Percentiles rank a stretch among this genome's conserved stretches.
phyloP scores from a whole-genome alignment of 371 early-diverging fungal genomes.

The Mucor racemosus region DNA sequence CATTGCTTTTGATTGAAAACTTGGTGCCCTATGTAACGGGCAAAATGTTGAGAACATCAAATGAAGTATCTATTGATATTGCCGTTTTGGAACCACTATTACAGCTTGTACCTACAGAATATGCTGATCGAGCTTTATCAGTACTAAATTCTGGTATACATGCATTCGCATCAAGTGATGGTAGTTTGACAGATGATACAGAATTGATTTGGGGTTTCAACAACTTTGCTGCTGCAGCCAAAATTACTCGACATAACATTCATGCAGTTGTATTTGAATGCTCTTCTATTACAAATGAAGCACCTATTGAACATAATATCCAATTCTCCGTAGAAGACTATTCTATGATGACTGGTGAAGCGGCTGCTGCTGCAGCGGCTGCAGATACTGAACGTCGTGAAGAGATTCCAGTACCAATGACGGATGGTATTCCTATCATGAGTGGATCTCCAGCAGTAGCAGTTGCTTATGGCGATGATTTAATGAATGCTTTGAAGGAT shows the following conservation, averaged over 20 bases:
- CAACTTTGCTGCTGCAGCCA: constrained; percentile 36
- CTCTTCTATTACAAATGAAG: constrained; percentile 47
- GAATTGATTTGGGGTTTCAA: constrained; percentile 43
- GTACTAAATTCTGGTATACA: constrained; percentile 73
- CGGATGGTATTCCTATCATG: constrained; percentile 11
- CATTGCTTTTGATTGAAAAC: constrained; percentile 66
- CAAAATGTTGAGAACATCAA: constrained; percentile 19
- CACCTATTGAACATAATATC: constrained; percentile 50
- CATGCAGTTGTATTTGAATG: constrained; percentile 60
- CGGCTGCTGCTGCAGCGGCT: neutral
- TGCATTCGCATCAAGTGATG: constrained; percentile 25
- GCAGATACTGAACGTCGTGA: neutral
- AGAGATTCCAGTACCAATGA: neutral
- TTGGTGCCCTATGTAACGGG: constrained; percentile 64
- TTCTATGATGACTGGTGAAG: constrained; percentile 47
- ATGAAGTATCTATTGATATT: constrained; percentile 35
- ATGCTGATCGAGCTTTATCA: constrained; percentile 68
- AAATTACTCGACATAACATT: constrained; percentile 52
- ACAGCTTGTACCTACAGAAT: constrained; percentile 66
- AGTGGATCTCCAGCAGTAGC: neutral
- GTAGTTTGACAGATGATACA: constrained; percentile 24
- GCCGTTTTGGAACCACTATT: constrained; percentile 58
- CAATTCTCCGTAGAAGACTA: constrained; percentile 57
- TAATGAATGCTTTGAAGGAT: constrained; percentile 63
- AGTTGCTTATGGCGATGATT: constrained; percentile 45